Evolutionary conservation across 2,329 filamentous ascomycete species (phyloP), one percentile per base, ranked within the genome.

Genomic region (Xylariaceae sp.): DNA sequence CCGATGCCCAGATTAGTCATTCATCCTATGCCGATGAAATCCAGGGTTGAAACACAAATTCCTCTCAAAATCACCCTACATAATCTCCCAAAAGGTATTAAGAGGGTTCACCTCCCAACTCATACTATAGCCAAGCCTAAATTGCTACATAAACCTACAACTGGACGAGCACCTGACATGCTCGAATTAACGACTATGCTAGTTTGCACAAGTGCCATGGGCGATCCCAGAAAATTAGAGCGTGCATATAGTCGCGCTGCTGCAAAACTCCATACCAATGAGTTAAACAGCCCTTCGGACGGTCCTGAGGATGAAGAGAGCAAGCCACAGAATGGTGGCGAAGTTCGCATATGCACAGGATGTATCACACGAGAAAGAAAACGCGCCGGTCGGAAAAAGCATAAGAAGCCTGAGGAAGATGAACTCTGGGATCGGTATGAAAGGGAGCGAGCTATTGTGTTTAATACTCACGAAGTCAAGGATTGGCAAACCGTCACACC

Each of bases 71-170:
- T 97, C 72, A 88, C 86, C 0, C 73, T 97, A 32, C 87, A 85
- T 52, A 85, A 89, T 16, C 77, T 96, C 40, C 92, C 92, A 1
- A 75, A 80, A 0, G 88, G 88, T 9, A 84, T 92, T 52, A 89
- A 87, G 59, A 91, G 88, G 68, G 76, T 97, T 44, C 92, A 95
- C 66, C 81, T 99, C 13, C 94, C 93, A 4, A 85, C 88, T 3
- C 87, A 97, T 68, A 95, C 91, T 1, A 94, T 99, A 49, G 94
- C 92, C 16, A 97, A 97, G 70, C 90, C 92, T 6, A 97, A 97
- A 72, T 81, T 96, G 20, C 80, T 96, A 37, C 85, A 89, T 2
- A 95, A 92, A 65, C 84, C 87, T 2, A 72, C 81, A 2, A 82
- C 86, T 3, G 80, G 84, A 30, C 83, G 82, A 27, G 81, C 83